Conservation (phyloP, 306 rosid genomes). For the Gastrolobium bilobum region DNA sequence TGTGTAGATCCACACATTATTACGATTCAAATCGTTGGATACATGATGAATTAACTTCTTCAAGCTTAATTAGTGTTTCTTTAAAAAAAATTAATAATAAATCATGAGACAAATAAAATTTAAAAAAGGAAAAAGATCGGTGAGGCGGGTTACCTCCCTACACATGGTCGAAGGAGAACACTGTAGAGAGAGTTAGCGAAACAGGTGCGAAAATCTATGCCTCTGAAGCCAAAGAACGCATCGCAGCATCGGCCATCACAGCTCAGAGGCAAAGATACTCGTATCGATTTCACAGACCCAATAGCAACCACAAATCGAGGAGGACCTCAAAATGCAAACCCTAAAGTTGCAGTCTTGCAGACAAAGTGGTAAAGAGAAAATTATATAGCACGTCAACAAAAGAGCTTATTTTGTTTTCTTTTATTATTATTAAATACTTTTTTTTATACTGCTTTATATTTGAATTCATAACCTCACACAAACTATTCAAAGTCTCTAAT, state of each 20-base stretch:
- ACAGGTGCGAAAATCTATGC: background rate
- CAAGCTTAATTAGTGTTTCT: background rate
- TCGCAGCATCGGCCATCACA: background rate
- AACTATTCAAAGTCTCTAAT: too few relatives aligned
- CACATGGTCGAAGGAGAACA: background rate
- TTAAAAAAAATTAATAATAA: background rate
- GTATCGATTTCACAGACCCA: background rate
- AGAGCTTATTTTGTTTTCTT: too few relatives aligned
- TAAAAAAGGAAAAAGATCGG: background rate
- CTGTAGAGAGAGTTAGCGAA: background rate
- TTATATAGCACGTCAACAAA: too few relatives aligned
- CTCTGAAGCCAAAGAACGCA: background rate
- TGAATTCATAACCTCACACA: too few relatives aligned
- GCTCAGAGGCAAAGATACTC: slow-evolving; percentile 1
- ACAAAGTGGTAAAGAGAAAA: too few relatives aligned
- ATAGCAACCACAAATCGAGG: too few relatives aligned
- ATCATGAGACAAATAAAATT: background rate
- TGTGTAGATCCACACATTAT: background rate
- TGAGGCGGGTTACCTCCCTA: background rate
- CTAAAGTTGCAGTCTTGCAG: too few relatives aligned
- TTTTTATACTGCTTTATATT: too few relatives aligned
- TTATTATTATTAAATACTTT: too few relatives aligned
- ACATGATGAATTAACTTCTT: background rate
- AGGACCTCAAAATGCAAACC: too few relatives aligned
- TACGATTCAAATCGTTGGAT: background rate